Evolutionary conservation across 108 stramenopile species (phyloP), one percentile per base, ranked within the genome.

Genomic region (Fragilaria crotonensis): DNA sequence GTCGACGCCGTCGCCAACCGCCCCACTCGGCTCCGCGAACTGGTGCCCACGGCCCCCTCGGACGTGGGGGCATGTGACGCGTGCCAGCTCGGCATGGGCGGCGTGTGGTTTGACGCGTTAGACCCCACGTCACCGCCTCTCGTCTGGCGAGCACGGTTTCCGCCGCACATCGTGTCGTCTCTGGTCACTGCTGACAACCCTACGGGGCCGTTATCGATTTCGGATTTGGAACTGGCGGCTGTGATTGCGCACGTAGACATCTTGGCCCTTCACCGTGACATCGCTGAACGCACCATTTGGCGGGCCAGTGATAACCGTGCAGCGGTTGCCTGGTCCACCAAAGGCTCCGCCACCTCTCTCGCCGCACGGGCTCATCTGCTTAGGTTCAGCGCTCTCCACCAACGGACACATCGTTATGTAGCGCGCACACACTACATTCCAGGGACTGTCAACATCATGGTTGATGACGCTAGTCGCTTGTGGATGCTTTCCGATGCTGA

Each of bases 321-420:
- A 18, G 18, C n/a, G n/a, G n/a, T n/a, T 3, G 4, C 23, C 9
- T 30, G 64, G 46, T 52, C 70, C 23, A 57, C 64, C 19, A 67
- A 68, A 52, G 78, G 76, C 5, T 57, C 57, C 33, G 60, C 64
- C 30, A 64, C 72, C 22, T 63, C 76, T 0, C 26, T 33, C 26
- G 47, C 54, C 2, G 57, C 60, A 1, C 70, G 71, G 0, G 67
- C 71, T 2, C 70, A 67, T 41, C 74, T 78, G n/a, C 71, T 82
- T 11, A 67, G 77, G 25, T 36, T 66, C 18, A 58, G 51, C n/a
- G 28, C 65, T 22, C 0, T 56, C 18, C 68, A 69, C 48, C 68
- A 63, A 54, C 62, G 62, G 23, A 0, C 14, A 9, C 56, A 49
- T 53, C 70, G 70, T 21, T 72, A 68, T 30, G 58, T 76, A 4